A percentile compares a stretch with the other conserved stretches of the same genome.
Evolutionary conservation across 2,329 filamentous ascomycete species (phyloP).

Genomic region (Tolypocladium nubicola): DNA sequence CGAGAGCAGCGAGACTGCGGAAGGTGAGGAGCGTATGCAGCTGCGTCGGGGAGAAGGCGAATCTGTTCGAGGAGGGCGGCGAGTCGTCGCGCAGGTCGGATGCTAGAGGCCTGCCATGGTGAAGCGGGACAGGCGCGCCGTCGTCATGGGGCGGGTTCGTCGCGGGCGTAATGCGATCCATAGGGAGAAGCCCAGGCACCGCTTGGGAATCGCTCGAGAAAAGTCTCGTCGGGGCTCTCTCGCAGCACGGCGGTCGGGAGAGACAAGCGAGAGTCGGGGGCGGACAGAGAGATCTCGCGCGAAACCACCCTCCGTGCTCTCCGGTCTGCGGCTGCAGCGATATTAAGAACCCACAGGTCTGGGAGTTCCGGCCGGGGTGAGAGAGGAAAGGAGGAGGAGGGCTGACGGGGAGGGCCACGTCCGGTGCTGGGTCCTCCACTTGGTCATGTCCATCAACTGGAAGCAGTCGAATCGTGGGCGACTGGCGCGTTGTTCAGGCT

Average conservation of each 20-base stretch:
- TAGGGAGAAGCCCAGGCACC: background rate
- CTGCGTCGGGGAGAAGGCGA: slow-evolving; percentile 43
- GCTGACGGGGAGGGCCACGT: background rate
- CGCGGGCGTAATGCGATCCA: slow-evolving; percentile 3
- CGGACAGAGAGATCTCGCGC: background rate
- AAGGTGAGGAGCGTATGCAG: slow-evolving; percentile 42
- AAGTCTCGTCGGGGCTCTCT: background rate
- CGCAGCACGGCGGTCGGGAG: background rate
- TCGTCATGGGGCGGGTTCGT: slow-evolving; percentile 1
- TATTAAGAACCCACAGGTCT: background rate
- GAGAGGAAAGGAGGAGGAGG: background rate
- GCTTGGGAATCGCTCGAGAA: background rate
- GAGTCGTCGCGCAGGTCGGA: slow-evolving; percentile 15
- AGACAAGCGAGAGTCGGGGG: background rate
- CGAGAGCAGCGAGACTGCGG: slow-evolving; percentile 35
- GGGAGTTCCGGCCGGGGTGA: background rate
- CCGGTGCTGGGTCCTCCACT: background rate
- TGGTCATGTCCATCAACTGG: background rate
- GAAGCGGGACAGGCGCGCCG: slow-evolving; percentile 1
- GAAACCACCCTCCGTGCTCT: background rate
- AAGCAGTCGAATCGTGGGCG: background rate
- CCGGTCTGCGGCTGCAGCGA: background rate
- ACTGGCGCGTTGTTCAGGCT: background rate
- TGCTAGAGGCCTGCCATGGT: slow-evolving; percentile 4
- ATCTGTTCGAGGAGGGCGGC: slow-evolving; percentile 27